These are phyloP conservation scores for Pharus latifolius DNA, from an alignment of 176 grass and related monocot genomes.

Conservation along the genomic window DNA sequence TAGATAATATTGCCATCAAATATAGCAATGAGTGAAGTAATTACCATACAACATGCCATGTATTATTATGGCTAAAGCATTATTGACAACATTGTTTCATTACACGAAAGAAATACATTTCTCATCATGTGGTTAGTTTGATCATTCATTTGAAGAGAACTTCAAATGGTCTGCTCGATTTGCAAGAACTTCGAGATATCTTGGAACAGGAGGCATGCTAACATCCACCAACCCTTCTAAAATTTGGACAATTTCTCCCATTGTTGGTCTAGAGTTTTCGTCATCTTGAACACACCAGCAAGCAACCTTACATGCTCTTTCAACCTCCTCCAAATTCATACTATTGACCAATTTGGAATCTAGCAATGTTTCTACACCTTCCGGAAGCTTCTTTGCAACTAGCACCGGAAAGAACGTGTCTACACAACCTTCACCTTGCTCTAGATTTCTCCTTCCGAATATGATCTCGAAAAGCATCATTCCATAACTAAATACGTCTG, in stretches of 20 bases:
- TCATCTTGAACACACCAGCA: constrained; percentile 41
- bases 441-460: constrained; percentile 8
- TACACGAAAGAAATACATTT: no score
- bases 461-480: constrained; percentile 30
- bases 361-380: constrained; percentile 20
- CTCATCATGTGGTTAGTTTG: no score
- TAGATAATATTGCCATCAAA: no score
- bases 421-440: neutral
- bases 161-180: no score
- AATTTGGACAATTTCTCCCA: constrained; percentile 28
- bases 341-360: constrained; percentile 10
- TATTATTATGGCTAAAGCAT: no score
- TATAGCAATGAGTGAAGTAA: no score
- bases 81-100: no score
- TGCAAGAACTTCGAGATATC: constrained; percentile 19
- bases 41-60: no score
- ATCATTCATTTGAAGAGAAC: no score
- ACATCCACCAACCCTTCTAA: constrained; percentile 25
- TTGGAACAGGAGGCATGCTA: constrained; percentile 29
- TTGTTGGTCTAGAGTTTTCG: constrained; percentile 16
- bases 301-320: constrained; percentile 30
- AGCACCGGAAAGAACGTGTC: constrained; percentile 20
- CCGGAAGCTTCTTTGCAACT: constrained; percentile 8
- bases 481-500: constrained; percentile 22
- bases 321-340: constrained; percentile 5